Evolutionary conservation across 2,329 filamentous ascomycete species (phyloP).

Genomic region (Fusarium napiforme): DNA sequence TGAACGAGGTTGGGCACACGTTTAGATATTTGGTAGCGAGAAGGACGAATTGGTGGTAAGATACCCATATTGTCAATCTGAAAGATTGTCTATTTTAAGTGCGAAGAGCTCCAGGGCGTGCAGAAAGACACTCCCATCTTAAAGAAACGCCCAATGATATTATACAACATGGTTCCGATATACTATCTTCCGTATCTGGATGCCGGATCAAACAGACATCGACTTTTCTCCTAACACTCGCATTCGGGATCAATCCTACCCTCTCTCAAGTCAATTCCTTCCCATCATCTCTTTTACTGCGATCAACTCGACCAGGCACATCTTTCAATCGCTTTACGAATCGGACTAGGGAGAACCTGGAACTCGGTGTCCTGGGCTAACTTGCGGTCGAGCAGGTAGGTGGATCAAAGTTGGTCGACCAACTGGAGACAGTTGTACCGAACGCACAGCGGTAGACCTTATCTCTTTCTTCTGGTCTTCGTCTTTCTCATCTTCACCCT

Average conservation of each 20-base stretch:
- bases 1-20: slow-evolving; percentile 68
- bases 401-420: background rate
- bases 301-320: background rate
- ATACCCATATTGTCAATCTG: slow-evolving; percentile 25
- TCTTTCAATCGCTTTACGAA: background rate
- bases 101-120: background rate
- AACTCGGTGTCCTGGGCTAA: background rate
- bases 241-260: background rate
- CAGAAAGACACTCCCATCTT: background rate
- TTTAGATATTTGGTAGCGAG: background rate
- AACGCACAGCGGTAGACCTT: background rate
- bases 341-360: background rate
- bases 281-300: background rate
- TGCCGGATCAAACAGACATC: background rate
- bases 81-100: background rate
- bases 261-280: background rate
- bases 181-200: background rate
- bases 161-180: background rate
- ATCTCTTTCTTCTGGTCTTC: background rate
- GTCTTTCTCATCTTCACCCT: background rate
- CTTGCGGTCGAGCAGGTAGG: background rate
- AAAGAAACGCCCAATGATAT: background rate
- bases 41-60: background rate
- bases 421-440: background rate
- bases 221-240: background rate